Base-by-base conservation (phyloP, 2,329 filamentous ascomycete genomes). In the Beauveria sp. region DNA sequence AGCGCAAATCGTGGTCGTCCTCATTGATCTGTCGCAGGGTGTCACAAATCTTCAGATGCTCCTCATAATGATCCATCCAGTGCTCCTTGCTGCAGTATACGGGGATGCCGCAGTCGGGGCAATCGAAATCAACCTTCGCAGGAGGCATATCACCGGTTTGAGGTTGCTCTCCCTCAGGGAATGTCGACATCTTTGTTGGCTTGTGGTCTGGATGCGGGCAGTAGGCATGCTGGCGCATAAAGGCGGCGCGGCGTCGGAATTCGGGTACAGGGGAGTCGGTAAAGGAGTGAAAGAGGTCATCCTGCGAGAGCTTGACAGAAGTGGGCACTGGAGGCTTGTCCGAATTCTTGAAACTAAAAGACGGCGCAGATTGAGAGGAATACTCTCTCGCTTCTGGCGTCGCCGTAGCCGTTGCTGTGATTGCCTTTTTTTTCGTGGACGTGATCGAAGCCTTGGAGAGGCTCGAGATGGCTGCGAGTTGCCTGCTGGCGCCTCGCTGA, bases 21-120 rank as follows among this genome's bases (percentile, higher is more conserved):
- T 99, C 95, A 68, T 99, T 99, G 76, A 96, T 93, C 76, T 98
- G 89, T 66, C 89, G 83, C 62, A 99, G 78, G 0, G 90, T 90
- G 70, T 99, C 93, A 74, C 95, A 99, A 42, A 99, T 88, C 71
- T 97, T 85, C 64, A 99, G 75, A 74, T 99, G 95, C 20, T 87
- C 83, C 75, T 98, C 93, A 71, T 96, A 99, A 74, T 98, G 91
- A 68, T 96, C 91, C 72, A 90, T 91, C 90, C 93, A 98, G 73
- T 99, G 95, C 67, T 91, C 88, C 75, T 97, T 90, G 68, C 87
- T 93, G 78, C 95, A 99, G 72, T 95, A 96, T 7, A 96, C 87
- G 0, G 96, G 93, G 48, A 98, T 84, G 16, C 95, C 95, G 69
- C 95, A 99, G 74, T 99, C 93, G 0, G 95, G 93, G 69, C 95